Conservation (phyloP, 805 yeast genomes). For the Starmerella geochares region DNA sequence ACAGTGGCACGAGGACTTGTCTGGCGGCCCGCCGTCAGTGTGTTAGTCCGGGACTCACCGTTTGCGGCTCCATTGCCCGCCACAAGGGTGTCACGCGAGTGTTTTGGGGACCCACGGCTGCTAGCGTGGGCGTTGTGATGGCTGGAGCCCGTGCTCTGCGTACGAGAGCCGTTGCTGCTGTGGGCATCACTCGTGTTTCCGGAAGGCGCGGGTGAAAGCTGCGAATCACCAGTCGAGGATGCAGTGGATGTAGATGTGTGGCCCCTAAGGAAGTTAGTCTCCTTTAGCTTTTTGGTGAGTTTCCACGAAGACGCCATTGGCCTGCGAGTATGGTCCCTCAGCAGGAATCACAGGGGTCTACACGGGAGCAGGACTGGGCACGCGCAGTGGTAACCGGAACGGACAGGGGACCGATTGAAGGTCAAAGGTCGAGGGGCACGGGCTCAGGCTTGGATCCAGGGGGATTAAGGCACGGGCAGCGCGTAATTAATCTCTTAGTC, state of each 20-base stretch:
- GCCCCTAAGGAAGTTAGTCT: conserved; percentile 31
- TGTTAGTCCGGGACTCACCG: conserved; percentile 17
- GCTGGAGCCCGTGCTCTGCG: neutral
- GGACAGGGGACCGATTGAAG: neutral
- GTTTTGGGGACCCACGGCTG: conserved; percentile 1
- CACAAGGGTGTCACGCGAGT: conserved; percentile 15
- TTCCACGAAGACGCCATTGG: conserved; percentile 34
- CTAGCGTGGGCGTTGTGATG: neutral
- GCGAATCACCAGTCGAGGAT: neutral
- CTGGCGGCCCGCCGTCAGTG: conserved; percentile 8
- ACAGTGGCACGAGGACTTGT: neutral
- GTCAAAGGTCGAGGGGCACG: conserved; percentile 1
- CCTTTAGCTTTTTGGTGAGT: conserved; percentile 40
- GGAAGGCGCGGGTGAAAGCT: neutral
- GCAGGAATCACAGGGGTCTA: neutral
- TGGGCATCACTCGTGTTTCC: neutral
- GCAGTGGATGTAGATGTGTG: conserved; percentile 10
- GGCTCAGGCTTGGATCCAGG: conserved; percentile 2
- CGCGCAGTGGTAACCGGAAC: neutral
- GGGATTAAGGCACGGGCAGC: conserved; percentile 8
- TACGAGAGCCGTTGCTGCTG: conserved; percentile 21
- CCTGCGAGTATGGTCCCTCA: conserved; percentile 1
- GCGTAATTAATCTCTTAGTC: conserved; percentile 2
- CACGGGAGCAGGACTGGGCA: neutral
- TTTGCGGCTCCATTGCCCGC: conserved; percentile 3